Evolutionary conservation across 2,329 filamentous ascomycete genomes (phyloP).

Genomic region (Aureobasidium melanogenum): DNA sequence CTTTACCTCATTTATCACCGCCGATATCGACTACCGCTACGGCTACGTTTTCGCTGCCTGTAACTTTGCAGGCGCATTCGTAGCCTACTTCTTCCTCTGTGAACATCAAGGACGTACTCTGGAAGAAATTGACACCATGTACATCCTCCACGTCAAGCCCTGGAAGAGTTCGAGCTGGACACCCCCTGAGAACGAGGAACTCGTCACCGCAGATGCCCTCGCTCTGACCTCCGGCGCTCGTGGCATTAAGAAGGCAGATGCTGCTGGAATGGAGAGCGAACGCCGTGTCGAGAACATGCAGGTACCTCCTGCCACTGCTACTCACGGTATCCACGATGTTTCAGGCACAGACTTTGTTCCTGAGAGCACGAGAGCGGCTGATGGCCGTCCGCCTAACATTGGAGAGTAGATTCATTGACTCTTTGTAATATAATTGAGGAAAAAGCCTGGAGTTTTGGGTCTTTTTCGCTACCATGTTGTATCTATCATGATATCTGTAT

Average conservation of each 20-base stretch:
- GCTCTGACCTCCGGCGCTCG: conserved; percentile 24
- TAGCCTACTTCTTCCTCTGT: conserved; percentile 33
- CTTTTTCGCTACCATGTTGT: neutral
- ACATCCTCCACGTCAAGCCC: conserved; percentile 27
- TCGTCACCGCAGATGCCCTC: conserved; percentile 21
- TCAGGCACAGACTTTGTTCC: conserved; percentile 20
- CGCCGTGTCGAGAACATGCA: conserved; percentile 12
- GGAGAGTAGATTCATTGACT: neutral
- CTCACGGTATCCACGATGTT: conserved; percentile 23
- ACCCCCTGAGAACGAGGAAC: conserved; percentile 22
- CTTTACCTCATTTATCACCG: conserved; percentile 23
- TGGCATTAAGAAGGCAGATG: conserved; percentile 24
- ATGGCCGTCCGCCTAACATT: neutral
- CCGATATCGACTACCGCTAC: conserved; percentile 31
- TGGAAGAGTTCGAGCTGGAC: conserved; percentile 26
- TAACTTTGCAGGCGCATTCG: conserved; percentile 24
- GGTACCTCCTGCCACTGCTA: conserved; percentile 18
- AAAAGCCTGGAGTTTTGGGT: neutral
- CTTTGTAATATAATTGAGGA: neutral
- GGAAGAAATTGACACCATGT: conserved; percentile 35
- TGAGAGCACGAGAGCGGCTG: conserved; percentile 13
- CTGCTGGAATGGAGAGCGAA: conserved; percentile 13
- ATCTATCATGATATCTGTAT: neutral
- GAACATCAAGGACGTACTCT: conserved; percentile 29
- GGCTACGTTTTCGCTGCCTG: conserved; percentile 32